Percentiles rank a stretch among this genome's conserved stretches.
Evolutionary conservation across 352 stramenopile genomes (phyloP).

Genomic region (Pythium diclinum): DNA sequence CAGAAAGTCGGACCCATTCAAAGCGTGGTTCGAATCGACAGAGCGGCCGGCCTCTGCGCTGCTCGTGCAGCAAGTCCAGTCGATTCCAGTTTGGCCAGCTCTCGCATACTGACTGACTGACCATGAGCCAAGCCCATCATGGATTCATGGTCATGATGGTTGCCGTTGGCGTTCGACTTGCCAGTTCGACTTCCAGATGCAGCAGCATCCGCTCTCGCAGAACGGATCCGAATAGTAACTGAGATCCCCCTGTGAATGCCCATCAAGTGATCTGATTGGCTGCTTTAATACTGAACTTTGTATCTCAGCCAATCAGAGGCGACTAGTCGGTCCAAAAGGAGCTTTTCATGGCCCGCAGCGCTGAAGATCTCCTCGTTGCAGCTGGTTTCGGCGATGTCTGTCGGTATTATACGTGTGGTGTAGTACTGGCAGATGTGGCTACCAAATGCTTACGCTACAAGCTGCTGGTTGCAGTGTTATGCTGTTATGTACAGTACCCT

Average conservation of each 20-base stretch:
- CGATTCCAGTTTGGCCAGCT: not conserved
- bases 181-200: slow-evolving; percentile 10
- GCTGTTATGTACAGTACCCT: not conserved
- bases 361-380: not conserved
- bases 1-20: not conserved
- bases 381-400: slow-evolving; percentile 16
- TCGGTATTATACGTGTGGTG: slow-evolving; percentile 9
- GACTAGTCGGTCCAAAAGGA: slow-evolving; percentile 12
- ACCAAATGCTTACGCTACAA: slow-evolving; percentile 8
- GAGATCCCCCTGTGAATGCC: not conserved
- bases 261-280: slow-evolving; percentile 14
- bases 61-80: not conserved
- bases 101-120: not conserved
- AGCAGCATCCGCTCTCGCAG: slow-evolving; percentile 18
- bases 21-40: not conserved
- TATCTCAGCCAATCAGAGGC: slow-evolving; percentile 12
- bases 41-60: not conserved
- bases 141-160: not conserved
- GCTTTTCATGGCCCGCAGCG: not conserved
- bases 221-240: slow-evolving; percentile 18
- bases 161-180: slow-evolving; percentile 4
- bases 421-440: slow-evolving; percentile 14
- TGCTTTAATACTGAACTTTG: not conserved
- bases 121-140: not conserved
- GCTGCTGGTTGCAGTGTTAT: slow-evolving; percentile 13